Percentiles rank a stretch among this genome's conserved stretches.
Evolutionary conservation across 1,284 basidiomycete genomes (phyloP).

Genomic region (Laetiporus sulphureus): DNA sequence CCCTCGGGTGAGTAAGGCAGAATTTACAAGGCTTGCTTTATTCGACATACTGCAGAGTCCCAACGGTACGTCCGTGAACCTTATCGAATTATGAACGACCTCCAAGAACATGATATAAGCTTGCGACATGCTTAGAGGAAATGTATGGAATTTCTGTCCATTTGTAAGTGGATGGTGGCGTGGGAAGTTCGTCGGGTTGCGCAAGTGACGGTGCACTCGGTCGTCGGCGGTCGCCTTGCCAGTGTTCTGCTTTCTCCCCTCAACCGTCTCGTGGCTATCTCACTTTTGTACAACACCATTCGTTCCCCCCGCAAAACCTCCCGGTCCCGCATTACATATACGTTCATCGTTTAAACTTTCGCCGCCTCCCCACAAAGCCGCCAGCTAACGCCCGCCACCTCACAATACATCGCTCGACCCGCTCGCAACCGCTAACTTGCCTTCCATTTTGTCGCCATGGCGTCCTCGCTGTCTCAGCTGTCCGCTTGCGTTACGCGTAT

Average conservation of each 20-base stretch:
- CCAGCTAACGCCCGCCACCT: slow-evolving; percentile 8
- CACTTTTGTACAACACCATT: slow-evolving; percentile 28
- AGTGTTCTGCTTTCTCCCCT: slow-evolving; percentile 12
- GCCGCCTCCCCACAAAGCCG: too few relatives aligned
- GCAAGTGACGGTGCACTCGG: too few relatives aligned
- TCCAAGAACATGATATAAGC: too few relatives aligned
- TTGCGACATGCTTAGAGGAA: too few relatives aligned
- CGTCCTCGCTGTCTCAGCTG: slow-evolving; percentile 63
- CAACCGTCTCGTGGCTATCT: slow-evolving; percentile 21
- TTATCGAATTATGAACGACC: too few relatives aligned
- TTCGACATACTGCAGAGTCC: too few relatives aligned
- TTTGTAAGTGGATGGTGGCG: too few relatives aligned
- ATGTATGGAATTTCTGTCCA: too few relatives aligned
- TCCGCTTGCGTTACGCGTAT: slow-evolving; percentile 96
- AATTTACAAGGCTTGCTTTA: too few relatives aligned
- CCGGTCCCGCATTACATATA: slow-evolving; percentile 21
- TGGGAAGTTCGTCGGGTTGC: slow-evolving; percentile 4
- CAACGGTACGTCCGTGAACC: too few relatives aligned
- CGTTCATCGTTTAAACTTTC: slow-evolving; percentile 20
- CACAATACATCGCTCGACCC: slow-evolving; percentile 11
- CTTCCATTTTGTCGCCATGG: slow-evolving; percentile 30
- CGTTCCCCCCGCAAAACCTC: slow-evolving; percentile 19
- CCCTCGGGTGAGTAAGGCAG: too few relatives aligned
- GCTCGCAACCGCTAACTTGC: slow-evolving; percentile 8
- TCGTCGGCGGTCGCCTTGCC: too few relatives aligned